Percentiles rank a stretch among this genome's conserved stretches.
These are phyloP conservation scores for Sicyos edulis DNA, from an alignment of 306 rosid genomes.

Conservation along the genomic window DNA sequence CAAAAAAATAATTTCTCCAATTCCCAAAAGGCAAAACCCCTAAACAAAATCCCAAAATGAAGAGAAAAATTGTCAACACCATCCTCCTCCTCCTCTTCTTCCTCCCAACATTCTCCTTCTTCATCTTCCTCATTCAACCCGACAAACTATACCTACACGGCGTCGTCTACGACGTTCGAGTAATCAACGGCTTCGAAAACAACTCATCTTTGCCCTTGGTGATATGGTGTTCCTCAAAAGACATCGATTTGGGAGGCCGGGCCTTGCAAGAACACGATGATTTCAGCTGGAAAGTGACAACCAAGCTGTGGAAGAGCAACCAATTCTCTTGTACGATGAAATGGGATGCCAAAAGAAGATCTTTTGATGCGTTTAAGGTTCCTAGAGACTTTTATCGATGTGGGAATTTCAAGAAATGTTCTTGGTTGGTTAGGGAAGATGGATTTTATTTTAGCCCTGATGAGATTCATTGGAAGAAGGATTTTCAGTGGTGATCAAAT, in stretches of 20 bases:
- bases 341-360: conserved; percentile 57
- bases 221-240: conserved; percentile 66
- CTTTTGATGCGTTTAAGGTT: conserved; percentile 64
- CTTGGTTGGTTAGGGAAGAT: conserved; percentile 60
- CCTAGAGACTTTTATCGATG: conserved; percentile 60
- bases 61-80: conserved; percentile 1
- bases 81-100: conserved; percentile 18
- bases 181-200: conserved; percentile 62
- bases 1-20: too few species aligned
- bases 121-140: conserved; percentile 25
- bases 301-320: conserved; percentile 41
- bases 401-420: conserved; percentile 40
- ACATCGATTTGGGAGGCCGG: conserved; percentile 65
- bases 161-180: conserved; percentile 47
- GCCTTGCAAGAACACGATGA: conserved; percentile 80
- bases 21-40: too few species aligned
- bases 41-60: not conserved
- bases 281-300: conserved; percentile 61
- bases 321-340: conserved; percentile 70
- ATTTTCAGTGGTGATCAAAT: conserved; percentile 49
- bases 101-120: conserved; percentile 27
- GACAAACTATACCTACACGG: conserved; percentile 27
- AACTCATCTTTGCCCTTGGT: conserved; percentile 76
- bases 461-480: conserved; percentile 62
- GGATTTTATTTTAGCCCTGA: conserved; percentile 83